Evolutionary conservation across 1,139 yeast genomes (phyloP), one percentile per base, ranked within the genome.

Genomic region (Taiozyma sp.): DNA sequence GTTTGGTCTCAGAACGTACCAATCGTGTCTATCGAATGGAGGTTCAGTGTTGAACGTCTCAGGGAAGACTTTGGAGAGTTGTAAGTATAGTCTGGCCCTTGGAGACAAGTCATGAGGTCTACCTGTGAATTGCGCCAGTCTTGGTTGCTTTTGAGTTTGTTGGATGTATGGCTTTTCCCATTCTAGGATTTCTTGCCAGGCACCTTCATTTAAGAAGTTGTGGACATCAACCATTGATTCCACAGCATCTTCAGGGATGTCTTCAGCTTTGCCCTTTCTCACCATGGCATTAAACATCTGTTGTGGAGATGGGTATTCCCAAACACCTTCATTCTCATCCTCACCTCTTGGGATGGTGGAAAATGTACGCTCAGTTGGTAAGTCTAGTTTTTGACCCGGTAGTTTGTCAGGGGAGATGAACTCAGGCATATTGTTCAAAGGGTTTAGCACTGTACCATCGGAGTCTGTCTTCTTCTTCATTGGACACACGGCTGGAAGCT

Each of bases 291-390:
- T 92, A 58, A 91, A 83, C 99, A 93, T 95, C 67, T 93, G 99
- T 68, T 93, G 99, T 1, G 99, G 99, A 2, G 97, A 90, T 2
- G 99, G 99, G 67, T 95, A 93, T 68, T 93, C 99, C 99, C 99
- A 93, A 46, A 84, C 81, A 46, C 66, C 67, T 47, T 61, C 65
- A 34, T 49, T 48, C 4, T 72, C 74, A n/a, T 70, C 65, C 40
- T 77, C 80, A 28, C 98, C 98, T 57, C 90, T 79, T 22, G 99
- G 99, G 53, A 93, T 93, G 5, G 91, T 73, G 12, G 97, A 89
- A 44, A 84, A 70, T 4, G 96, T 87, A 62, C 97, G 81, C 50
- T 86, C 88, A 1, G 95, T 88, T 8, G 97, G 91, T 43, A 93
- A 75, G 36, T 79, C 80, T 47, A 88, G 64, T 54, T 78, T 81